Evolutionary conservation across 108 stramenopile species (phyloP).

Genomic region (Aurantiochytrium sp.): DNA sequence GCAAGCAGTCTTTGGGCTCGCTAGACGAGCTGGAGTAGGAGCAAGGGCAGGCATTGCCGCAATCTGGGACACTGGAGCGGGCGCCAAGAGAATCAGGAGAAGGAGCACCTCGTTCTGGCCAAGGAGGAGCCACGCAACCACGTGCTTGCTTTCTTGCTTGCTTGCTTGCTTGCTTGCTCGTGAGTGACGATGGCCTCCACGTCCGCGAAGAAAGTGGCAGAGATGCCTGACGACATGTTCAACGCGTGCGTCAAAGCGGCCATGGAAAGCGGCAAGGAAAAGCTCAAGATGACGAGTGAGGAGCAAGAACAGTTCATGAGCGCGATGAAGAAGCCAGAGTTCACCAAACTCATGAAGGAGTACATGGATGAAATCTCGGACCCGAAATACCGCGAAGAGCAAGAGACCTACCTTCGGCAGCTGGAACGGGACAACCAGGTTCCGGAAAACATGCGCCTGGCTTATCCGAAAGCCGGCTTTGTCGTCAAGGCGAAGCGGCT

Average conservation of each 20-base stretch:
- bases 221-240: neutral
- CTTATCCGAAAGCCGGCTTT: constrained; percentile 43
- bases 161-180: neutral
- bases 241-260: neutral
- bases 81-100: no score
- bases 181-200: neutral
- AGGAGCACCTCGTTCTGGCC: no score
- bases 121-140: no score
- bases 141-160: neutral
- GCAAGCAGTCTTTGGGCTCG: no score
- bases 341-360: constrained; percentile 50
- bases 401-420: constrained; percentile 50
- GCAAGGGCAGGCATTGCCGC: no score
- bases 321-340: constrained; percentile 52
- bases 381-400: constrained; percentile 53
- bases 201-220: neutral
- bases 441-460: constrained; percentile 44
- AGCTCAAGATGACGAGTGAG: neutral
- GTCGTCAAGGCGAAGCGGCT: constrained; percentile 47
- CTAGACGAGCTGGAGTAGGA: no score
- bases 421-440: constrained; percentile 45
- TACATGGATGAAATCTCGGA: constrained; percentile 54
- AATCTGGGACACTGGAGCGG: no score
- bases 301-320: constrained; percentile 28
- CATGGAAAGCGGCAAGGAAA: neutral